Percentiles rank a stretch among this genome's conserved stretches.
These are phyloP conservation scores for Trichoderma sp. DNA, from an alignment of 2,329 filamentous ascomycete genomes.

Conservation along the genomic window DNA sequence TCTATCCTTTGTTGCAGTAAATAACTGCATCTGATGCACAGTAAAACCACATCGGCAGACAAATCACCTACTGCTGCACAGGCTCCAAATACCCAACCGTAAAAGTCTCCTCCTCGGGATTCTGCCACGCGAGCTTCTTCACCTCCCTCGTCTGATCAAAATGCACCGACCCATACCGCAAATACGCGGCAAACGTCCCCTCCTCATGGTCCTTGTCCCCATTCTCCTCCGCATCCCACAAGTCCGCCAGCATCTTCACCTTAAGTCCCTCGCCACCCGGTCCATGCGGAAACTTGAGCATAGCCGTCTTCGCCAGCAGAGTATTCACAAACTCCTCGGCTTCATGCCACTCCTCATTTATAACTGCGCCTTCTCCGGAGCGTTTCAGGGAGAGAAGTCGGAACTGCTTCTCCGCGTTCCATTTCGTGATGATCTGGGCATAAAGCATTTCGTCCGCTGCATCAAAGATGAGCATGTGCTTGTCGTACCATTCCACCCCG, in stretches of 20 bases:
- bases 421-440: constrained; percentile 4
- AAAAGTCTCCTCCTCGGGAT: constrained; percentile 1
- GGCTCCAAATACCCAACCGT: constrained; percentile 5
- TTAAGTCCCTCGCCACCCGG: constrained; percentile 33
- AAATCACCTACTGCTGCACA: not conserved
- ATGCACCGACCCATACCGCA: constrained; percentile 42
- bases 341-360: constrained; percentile 30
- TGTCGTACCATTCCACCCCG: constrained; percentile 40
- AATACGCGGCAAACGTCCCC: constrained; percentile 42
- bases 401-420: constrained; percentile 31
- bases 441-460: constrained; percentile 30
- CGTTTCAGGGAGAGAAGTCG: constrained; percentile 32
- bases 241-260: constrained; percentile 33
- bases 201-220: constrained; percentile 37
- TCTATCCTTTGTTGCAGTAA: no score
- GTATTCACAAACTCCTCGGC: constrained; percentile 37
- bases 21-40: not conserved
- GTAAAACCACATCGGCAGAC: not conserved
- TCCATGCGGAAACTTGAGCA: constrained; percentile 44
- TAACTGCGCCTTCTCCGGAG: constrained; percentile 31
- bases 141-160: constrained; percentile 40
- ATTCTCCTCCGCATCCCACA: constrained; percentile 41
- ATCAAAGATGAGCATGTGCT: constrained; percentile 38
- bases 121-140: constrained; percentile 17
- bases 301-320: constrained; percentile 37